Evolutionary conservation across 352 stramenopile genomes (phyloP).

Genomic region (Phytophthora pisi): DNA sequence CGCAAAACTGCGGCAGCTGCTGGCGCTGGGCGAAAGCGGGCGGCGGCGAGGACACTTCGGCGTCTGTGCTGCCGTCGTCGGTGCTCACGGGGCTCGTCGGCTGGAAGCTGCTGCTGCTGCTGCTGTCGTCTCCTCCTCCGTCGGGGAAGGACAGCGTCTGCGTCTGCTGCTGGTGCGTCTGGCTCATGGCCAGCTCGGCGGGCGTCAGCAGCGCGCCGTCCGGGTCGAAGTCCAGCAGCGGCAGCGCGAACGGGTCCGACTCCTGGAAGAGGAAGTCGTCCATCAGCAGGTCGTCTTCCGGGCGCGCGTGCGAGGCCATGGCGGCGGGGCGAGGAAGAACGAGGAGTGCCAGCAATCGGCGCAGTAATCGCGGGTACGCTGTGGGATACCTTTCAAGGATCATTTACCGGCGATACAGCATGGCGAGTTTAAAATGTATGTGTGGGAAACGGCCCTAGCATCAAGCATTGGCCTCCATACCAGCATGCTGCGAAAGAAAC

Average conservation of each 20-base stretch:
- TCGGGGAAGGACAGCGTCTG: constrained; percentile 13
- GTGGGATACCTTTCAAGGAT: not conserved
- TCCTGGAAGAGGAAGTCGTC: constrained; percentile 64
- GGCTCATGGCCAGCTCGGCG: constrained; percentile 23
- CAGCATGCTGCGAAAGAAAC: not conserved
- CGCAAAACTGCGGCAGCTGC: not conserved
- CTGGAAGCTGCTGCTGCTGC: constrained; percentile 16
- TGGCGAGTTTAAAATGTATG: not conserved
- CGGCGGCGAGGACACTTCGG: constrained; percentile 53
- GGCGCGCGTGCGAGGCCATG: constrained; percentile 10
- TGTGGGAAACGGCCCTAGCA: not conserved
- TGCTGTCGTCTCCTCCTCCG: not conserved
- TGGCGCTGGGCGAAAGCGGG: constrained; percentile 36
- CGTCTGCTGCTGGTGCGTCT: constrained; percentile 25
- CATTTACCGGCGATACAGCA: not conserved
- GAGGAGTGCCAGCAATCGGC: not conserved
- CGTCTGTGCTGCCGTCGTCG: constrained; percentile 57
- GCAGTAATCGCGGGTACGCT: not conserved
- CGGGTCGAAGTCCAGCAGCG: constrained; percentile 53
- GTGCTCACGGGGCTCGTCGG: constrained; percentile 42
- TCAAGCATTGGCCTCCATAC: not conserved
- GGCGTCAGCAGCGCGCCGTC: constrained; percentile 32
- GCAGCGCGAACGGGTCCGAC: constrained; percentile 33
- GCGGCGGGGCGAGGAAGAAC: not conserved
- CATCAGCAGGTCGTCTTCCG: constrained; percentile 36